These are phyloP conservation scores for Sindora glabra DNA, from an alignment of 306 rosid genomes.

Conservation along the genomic window DNA sequence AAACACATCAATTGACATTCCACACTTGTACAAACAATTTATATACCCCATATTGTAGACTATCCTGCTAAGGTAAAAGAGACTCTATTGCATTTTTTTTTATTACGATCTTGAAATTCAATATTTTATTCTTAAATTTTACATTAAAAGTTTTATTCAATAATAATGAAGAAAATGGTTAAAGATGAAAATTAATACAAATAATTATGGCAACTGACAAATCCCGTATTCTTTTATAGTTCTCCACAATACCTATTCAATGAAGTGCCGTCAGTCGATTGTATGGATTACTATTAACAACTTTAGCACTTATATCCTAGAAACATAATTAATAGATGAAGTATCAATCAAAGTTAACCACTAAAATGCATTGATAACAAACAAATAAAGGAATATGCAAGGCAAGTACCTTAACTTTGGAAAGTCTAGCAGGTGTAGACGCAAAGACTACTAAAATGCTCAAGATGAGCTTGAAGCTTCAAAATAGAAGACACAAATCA, in stretches of 20 bases:
- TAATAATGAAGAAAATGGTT: background rate
- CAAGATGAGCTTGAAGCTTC: conserved; percentile 63
- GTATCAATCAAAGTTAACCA: background rate
- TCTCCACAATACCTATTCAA: conserved; percentile 95
- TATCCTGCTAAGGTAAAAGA: too few species aligned
- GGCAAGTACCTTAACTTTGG: conserved; percentile 67
- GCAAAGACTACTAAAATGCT: conserved; percentile 51
- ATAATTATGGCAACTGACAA: conserved; percentile 97
- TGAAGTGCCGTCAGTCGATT: conserved; percentile 99
- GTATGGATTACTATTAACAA: conserved; percentile 91
- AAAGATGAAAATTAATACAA: conserved; percentile 51
- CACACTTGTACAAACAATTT: too few species aligned
- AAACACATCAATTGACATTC: too few species aligned
- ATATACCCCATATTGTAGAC: too few species aligned
- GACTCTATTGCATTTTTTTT: too few species aligned
- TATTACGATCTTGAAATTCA: too few species aligned
- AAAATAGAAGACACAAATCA: conserved; percentile 12
- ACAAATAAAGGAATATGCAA: background rate
- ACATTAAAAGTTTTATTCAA: background rate
- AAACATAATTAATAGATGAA: conserved; percentile 15
- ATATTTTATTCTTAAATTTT: too few species aligned
- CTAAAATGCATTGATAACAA: background rate
- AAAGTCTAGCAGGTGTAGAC: conserved; percentile 47
- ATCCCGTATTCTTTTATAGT: conserved; percentile 85
- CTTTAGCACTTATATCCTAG: conserved; percentile 96